Conservation (phyloP, 441 rosid species). For the Lepidium campestre region DNA sequence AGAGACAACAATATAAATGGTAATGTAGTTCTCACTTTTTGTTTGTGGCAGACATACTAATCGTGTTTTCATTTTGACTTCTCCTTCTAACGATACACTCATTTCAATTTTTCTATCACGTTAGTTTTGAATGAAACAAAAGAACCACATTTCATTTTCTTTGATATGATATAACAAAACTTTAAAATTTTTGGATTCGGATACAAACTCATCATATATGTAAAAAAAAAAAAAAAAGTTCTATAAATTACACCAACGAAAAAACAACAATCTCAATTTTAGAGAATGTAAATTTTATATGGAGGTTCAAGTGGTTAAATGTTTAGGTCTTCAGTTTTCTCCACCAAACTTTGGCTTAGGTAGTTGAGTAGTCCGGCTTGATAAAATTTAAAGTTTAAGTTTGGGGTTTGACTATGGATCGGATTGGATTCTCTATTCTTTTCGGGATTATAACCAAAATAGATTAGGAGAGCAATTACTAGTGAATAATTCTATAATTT, state of each 20-base stretch:
- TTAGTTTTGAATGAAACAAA: conserved; percentile 1
- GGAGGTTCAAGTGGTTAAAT: too few relatives aligned
- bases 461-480: not conserved
- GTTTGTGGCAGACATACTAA: conserved; percentile 28
- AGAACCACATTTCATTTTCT: not conserved
- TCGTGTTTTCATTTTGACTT: conserved; percentile 7
- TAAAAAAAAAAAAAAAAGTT: too few relatives aligned
- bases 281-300: too few relatives aligned
- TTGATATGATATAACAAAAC: not conserved
- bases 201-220: not conserved
- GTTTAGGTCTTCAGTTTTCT: too few relatives aligned
- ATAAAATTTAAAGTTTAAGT: too few relatives aligned
- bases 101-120: conserved; percentile 1
- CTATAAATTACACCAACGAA: too few relatives aligned
- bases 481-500: not conserved
- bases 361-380: too few relatives aligned
- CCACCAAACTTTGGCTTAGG: too few relatives aligned
- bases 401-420: too few relatives aligned
- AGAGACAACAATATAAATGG: conserved; percentile 14
- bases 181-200: not conserved
- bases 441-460: not conserved
- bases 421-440: not conserved
- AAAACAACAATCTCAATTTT: too few relatives aligned
- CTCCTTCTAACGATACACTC: not conserved
- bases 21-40: conserved; percentile 2